Conservation (phyloP, 768 basidiomycete genomes). For the Tubosaeta sp. region DNA sequence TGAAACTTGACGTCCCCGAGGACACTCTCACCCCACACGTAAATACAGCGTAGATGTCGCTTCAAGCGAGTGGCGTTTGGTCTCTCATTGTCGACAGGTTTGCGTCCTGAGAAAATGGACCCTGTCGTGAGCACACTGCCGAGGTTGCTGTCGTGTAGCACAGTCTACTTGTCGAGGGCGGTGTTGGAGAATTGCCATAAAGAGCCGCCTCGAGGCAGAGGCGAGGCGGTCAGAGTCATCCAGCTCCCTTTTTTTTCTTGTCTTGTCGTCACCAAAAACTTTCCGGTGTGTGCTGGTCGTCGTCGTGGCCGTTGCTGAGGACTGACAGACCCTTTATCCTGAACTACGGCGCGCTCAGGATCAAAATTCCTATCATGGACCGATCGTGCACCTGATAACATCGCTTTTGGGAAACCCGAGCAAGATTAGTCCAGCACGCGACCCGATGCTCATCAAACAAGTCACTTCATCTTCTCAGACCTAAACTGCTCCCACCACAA, state of each 20-base stretch:
- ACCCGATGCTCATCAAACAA: slow-evolving; percentile 22
- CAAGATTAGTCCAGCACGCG: slow-evolving; percentile 17
- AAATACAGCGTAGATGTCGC: too few relatives aligned
- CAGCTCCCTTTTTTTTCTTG: neutral
- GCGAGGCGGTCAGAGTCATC: slow-evolving; percentile 14
- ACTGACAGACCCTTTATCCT: neutral
- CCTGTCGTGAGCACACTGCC: too few relatives aligned
- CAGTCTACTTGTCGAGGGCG: neutral
- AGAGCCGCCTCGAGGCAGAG: slow-evolving; percentile 24
- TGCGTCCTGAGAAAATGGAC: neutral
- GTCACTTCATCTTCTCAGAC: slow-evolving; percentile 18
- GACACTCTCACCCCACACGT: too few relatives aligned
- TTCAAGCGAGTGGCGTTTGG: too few relatives aligned
- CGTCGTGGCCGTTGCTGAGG: neutral
- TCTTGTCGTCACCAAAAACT: neutral
- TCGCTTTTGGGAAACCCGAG: slow-evolving; percentile 21
- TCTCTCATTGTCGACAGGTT: too few relatives aligned
- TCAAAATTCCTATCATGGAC: slow-evolving; percentile 29
- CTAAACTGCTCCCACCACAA: neutral
- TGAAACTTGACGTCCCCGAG: too few relatives aligned
- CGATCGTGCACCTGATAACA: slow-evolving; percentile 29
- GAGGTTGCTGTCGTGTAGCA: neutral
- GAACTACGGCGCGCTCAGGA: slow-evolving; percentile 11
- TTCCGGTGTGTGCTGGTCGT: slow-evolving; percentile 5
- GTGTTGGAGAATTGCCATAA: slow-evolving; percentile 2